Conservation (phyloP, 805 yeast species). For the Kluyveromyces aestuarii region DNA sequence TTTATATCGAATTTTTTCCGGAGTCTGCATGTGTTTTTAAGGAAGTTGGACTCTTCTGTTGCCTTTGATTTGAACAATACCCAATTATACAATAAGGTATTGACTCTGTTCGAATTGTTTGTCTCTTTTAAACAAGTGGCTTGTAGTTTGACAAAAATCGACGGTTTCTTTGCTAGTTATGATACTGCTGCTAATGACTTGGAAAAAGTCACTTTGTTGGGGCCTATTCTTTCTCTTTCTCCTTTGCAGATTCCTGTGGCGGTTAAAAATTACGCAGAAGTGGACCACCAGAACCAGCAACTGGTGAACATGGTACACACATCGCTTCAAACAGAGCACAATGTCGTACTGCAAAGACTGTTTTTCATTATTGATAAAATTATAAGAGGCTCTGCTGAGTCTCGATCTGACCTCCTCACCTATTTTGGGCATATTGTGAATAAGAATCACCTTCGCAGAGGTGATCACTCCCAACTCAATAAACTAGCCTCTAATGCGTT, state of each 20-base stretch:
- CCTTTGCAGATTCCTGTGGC: constrained; percentile 54
- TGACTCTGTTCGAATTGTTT: constrained; percentile 49
- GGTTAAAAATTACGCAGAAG: constrained; percentile 36
- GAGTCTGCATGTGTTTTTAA: constrained; percentile 18
- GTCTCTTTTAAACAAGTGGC: constrained; percentile 56
- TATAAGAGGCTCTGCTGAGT: constrained; percentile 58
- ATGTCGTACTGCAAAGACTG: constrained; percentile 48
- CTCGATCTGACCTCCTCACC: constrained; percentile 54
- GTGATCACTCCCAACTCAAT: constrained; percentile 65
- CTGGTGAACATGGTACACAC: constrained; percentile 45
- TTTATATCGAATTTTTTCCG: constrained; percentile 43
- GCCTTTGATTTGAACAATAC: constrained; percentile 40
- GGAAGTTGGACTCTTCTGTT: constrained; percentile 17
- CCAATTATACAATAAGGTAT: constrained; percentile 38
- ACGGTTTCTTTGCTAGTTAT: constrained; percentile 42
- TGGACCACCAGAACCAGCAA: constrained; percentile 27
- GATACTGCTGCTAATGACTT: constrained; percentile 39
- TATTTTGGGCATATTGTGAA: constrained; percentile 73
- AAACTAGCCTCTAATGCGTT: constrained; percentile 70
- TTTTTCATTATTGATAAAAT: constrained; percentile 65
- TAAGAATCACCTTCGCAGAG: constrained; percentile 77
- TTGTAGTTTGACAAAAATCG: constrained; percentile 44
- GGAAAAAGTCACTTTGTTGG: constrained; percentile 60
- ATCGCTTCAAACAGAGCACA: constrained; percentile 57
- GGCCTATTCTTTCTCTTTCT: constrained; percentile 67